These are phyloP conservation scores for Neonothopanus nambi DNA, from an alignment of 1,284 basidiomycete species.

Conservation along the genomic window DNA sequence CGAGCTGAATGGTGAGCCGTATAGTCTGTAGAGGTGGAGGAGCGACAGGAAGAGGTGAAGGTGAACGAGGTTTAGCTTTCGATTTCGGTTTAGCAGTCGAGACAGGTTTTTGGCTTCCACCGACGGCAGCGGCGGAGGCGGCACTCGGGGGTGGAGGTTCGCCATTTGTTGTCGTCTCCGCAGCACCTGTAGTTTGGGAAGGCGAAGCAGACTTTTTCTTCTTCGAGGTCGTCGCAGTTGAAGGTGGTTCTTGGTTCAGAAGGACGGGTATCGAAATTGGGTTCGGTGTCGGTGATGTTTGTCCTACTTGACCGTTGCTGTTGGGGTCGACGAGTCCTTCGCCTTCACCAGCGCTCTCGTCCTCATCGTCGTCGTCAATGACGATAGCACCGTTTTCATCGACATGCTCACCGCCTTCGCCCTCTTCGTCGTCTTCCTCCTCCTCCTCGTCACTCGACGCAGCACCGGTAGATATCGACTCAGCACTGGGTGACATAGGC, in stretches of 20 bases:
- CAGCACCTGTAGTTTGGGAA: background rate
- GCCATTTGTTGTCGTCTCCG: no score
- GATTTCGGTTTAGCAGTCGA: background rate
- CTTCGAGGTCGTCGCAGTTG: no score
- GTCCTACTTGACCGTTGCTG: background rate
- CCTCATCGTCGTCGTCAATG: background rate
- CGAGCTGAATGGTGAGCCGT: conserved; percentile 65
- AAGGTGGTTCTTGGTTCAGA: background rate
- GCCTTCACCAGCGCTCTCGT: background rate
- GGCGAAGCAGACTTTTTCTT: no score
- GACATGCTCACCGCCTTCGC: background rate
- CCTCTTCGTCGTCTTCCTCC: background rate
- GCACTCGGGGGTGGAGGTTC: background rate
- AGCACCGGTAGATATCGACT: background rate
- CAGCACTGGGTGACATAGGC: background rate
- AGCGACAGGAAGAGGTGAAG: background rate
- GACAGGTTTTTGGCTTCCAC: no score
- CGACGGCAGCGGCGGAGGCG: background rate
- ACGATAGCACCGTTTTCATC: background rate
- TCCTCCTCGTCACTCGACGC: background rate
- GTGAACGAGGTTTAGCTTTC: background rate
- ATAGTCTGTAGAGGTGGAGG: conserved; percentile 43
- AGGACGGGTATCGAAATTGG: background rate
- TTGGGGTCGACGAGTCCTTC: background rate
- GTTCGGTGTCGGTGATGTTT: background rate